Percentiles rank a stretch among this genome's conserved stretches.
These are phyloP conservation scores for Ogataea henricii DNA, from an alignment of 805 yeast genomes.

Conservation along the genomic window DNA sequence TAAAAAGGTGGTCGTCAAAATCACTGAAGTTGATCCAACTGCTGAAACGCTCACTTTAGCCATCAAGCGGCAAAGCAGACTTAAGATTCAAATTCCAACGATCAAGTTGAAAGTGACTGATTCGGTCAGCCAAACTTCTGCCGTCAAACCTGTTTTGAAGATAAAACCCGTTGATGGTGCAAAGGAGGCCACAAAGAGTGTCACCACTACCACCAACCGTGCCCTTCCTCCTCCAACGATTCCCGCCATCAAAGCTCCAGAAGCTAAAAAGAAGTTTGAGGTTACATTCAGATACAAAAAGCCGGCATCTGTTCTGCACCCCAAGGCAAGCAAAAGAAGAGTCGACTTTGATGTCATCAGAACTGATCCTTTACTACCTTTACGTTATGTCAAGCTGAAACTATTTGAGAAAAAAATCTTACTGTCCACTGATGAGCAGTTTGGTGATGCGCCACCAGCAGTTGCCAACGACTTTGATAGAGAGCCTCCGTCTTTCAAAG, in stretches of 20 bases:
- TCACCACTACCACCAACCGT: background rate
- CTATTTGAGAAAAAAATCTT: conserved; percentile 26
- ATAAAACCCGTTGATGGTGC: conserved; percentile 16
- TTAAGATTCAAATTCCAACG: conserved; percentile 50
- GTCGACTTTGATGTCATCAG: conserved; percentile 26
- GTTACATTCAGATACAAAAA: conserved; percentile 21
- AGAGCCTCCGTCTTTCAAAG: conserved; percentile 4
- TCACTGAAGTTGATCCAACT: conserved; percentile 29
- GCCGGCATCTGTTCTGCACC: background rate
- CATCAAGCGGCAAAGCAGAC: conserved; percentile 60
- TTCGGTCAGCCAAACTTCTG: conserved; percentile 6
- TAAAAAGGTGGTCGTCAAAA: conserved; percentile 62
- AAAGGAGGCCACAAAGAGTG: conserved; percentile 6
- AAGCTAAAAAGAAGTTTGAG: conserved; percentile 13
- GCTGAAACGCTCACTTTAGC: conserved; percentile 47
- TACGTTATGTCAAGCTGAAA: conserved; percentile 40
- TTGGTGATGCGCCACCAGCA: conserved; percentile 12
- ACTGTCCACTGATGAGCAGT: conserved; percentile 30
- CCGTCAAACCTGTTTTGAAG: conserved; percentile 19
- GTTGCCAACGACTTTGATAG: background rate
- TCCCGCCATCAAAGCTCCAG: conserved; percentile 4
- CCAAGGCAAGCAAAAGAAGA: conserved; percentile 10
- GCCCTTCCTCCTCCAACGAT: background rate
- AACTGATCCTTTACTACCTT: conserved; percentile 20
- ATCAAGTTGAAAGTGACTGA: conserved; percentile 28